phyloP scores from a whole-genome alignment of 2,329 filamentous ascomycete genomes.

The Bipolaris cookei region DNA sequence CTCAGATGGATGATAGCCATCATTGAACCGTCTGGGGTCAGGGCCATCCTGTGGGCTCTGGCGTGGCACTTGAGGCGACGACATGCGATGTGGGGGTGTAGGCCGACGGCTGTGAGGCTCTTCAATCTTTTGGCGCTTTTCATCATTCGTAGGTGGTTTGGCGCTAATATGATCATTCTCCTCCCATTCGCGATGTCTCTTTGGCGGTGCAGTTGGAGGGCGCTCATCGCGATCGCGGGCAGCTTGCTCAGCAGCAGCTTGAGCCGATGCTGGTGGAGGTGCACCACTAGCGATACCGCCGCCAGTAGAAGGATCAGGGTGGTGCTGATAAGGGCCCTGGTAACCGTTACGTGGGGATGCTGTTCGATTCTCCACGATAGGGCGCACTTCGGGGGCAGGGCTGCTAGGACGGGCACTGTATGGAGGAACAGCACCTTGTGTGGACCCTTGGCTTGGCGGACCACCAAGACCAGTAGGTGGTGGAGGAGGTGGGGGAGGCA shows the following conservation, averaged over 20 bases:
- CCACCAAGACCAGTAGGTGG: constrained; percentile 60
- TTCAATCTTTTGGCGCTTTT: constrained; percentile 83
- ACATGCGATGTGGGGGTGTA: constrained; percentile 55
- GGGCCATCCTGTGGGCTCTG: constrained; percentile 74
- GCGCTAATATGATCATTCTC: constrained; percentile 74
- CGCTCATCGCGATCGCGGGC: constrained; percentile 72
- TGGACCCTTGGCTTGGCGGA: constrained; percentile 58
- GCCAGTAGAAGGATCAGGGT: constrained; percentile 66
- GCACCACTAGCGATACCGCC: constrained; percentile 72
- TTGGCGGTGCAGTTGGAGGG: constrained; percentile 75
- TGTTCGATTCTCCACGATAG: constrained; percentile 81
- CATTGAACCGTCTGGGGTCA: constrained; percentile 68
- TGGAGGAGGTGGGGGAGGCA: constrained; percentile 65
- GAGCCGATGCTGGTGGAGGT: constrained; percentile 68
- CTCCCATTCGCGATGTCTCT: constrained; percentile 92
- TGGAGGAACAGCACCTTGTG: constrained; percentile 61
- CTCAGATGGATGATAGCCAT: constrained; percentile 89
- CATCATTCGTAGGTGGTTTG: constrained; percentile 82
- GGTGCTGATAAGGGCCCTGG: constrained; percentile 80
- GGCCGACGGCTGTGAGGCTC: constrained; percentile 78
- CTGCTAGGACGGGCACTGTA: constrained; percentile 74
- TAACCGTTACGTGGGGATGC: constrained; percentile 91
- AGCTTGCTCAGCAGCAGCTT: constrained; percentile 71
- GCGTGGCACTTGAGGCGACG: constrained; percentile 67
- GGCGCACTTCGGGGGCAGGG: constrained; percentile 82